A percentile compares a stretch with the other conserved stretches of the same genome.
These are phyloP conservation scores for Pseudonectria buxi DNA, from an alignment of 2,329 filamentous ascomycete species.

Conservation along the genomic window DNA sequence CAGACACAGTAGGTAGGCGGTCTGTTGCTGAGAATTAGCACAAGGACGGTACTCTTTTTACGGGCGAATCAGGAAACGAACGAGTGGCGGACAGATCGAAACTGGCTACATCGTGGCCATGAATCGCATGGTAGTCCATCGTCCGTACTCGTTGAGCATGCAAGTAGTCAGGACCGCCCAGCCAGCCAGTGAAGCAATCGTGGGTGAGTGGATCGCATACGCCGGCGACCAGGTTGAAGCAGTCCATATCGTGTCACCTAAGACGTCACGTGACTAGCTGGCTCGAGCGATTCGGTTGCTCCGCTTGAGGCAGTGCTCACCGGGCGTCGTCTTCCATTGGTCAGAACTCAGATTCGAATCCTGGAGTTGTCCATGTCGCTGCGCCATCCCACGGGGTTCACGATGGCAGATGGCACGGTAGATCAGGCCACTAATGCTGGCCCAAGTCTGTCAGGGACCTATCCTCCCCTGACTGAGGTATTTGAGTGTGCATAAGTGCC, in stretches of 20 bases:
- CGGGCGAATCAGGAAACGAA: conserved; percentile 28
- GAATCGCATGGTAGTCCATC: conserved; percentile 55
- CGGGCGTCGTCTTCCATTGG: no score
- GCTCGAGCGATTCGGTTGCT: no score
- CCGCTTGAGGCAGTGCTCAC: no score
- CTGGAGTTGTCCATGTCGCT: no score
- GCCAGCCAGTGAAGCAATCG: conserved; percentile 10
- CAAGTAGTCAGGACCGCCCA: conserved; percentile 10
- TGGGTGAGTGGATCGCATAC: conserved; percentile 10
- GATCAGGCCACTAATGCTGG: no score
- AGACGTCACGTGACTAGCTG: no score
- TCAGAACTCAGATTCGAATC: no score
- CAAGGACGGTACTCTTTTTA: conserved; percentile 1
- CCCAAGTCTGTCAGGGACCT: no score
- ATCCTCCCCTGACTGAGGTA: no score
- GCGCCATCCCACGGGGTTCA: no score
- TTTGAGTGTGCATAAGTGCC: no score
- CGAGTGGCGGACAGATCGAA: conserved; percentile 50
- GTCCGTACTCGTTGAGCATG: conserved; percentile 17
- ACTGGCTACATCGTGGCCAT: conserved; percentile 54
- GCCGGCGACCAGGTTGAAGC: conserved; percentile 2
- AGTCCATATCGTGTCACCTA: conserved; percentile 13
- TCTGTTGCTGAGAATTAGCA: conserved; percentile 40
- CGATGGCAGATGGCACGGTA: no score
- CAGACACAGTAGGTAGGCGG: conserved; percentile 69